Base-by-base conservation (phyloP, 208 protist genomes). In the Leishmania lainsoni region DNA sequence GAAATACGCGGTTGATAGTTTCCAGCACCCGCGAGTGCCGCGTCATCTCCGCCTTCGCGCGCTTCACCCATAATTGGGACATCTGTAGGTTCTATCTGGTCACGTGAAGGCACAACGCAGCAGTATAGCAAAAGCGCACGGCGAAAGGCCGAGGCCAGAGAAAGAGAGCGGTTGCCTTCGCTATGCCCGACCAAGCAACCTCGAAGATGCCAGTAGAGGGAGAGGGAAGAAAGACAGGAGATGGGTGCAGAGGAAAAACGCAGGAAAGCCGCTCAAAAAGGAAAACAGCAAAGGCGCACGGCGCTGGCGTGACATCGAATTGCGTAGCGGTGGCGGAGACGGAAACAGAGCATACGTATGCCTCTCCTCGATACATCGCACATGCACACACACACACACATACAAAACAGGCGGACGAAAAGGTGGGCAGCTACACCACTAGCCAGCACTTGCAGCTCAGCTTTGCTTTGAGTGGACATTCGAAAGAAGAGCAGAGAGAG, bases 31-130 rank as follows among this genome's bases (percentile, higher is more conserved):
- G 90, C 70, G 92, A 95, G 83, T 96, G 92, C 58, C 94, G 89
- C 69, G 91, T 90, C 81, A 95, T 90, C 88, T 95, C 94, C 54
- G 91, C 92, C 87, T 95, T 95, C 14, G 94, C 92, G 29, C 92
- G 91, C 79, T 97, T 97, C 78, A 97, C 92, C 93, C 92, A 97
- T 54, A 97, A 78, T 63, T 95, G 92, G 56, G 94, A 97, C 94
- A 97, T 97, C 8, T 17, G 5, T 66, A 71, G 45, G 14, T 6
- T 32, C 45, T 52, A n/a, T 71, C 20, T 39, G 66, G 22, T 73
- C 22, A 29, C 6, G 35, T 45, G 12, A 35, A 52, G 69, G 29
- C 42, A 73, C 22, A 52, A 54, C 12, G 22, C 8, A 54, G 69
- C 69, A 35, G 45, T 54, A 26, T 6, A 45, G 48, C 22, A 73